Evolutionary conservation across 148 eudicot genomes (phyloP).

Genomic region (Dianthus caryophyllus): DNA sequence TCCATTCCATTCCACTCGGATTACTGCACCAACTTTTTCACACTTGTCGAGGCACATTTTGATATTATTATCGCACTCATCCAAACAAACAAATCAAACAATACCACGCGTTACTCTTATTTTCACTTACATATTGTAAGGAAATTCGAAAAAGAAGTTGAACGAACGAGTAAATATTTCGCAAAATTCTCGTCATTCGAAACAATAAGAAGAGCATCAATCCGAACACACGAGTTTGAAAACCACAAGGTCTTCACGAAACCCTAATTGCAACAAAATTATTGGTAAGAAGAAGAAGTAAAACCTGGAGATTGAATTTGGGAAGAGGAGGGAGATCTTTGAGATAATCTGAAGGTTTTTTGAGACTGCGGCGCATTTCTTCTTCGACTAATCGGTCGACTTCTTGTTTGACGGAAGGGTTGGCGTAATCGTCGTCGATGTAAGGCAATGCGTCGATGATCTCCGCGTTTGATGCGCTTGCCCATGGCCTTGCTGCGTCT

Average conservation of each 20-base stretch:
- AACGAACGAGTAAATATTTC: too few relatives aligned
- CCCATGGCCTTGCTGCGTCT: constrained; percentile 40
- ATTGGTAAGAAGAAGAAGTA: background rate
- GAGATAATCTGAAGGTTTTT: constrained; percentile 80
- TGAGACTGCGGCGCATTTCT: constrained; percentile 79
- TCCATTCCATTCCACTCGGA: too few relatives aligned
- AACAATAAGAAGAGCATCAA: too few relatives aligned
- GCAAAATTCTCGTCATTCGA: too few relatives aligned
- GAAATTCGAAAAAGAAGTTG: too few relatives aligned
- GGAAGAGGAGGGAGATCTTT: constrained; percentile 71
- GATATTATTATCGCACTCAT: too few relatives aligned
- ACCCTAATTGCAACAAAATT: background rate
- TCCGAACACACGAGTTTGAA: too few relatives aligned
- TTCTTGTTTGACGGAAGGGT: constrained; percentile 63
- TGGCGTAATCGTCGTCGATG: constrained; percentile 80
- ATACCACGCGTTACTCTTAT: too few relatives aligned
- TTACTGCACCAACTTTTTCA: too few relatives aligned
- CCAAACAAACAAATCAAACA: too few relatives aligned
- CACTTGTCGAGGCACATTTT: too few relatives aligned
- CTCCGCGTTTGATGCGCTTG: constrained; percentile 47
- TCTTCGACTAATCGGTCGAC: constrained; percentile 82
- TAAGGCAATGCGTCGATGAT: constrained; percentile 80
- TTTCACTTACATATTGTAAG: too few relatives aligned
- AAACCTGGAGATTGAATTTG: constrained; percentile 51
- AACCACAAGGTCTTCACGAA: background rate